Evolutionary conservation across 352 stramenopile species (phyloP).

Genomic region (Blastocystis sp.): DNA sequence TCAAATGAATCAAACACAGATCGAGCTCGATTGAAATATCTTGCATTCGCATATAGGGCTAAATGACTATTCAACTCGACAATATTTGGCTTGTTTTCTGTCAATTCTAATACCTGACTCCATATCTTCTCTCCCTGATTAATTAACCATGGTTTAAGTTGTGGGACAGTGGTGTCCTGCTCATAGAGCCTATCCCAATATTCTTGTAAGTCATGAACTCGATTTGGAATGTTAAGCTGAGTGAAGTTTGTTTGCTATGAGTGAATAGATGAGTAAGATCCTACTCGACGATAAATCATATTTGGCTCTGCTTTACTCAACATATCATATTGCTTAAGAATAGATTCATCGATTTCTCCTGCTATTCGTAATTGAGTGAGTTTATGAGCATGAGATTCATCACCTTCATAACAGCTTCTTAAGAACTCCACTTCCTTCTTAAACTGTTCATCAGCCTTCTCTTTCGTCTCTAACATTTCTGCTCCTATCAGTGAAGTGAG

Average conservation of each 20-base stretch:
- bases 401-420: neutral
- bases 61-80: slow-evolving; percentile 8
- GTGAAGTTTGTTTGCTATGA: neutral
- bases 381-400: neutral
- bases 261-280: neutral
- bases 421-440: neutral
- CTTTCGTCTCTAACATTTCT: neutral
- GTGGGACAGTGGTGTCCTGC: neutral
- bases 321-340: slow-evolving; percentile 13
- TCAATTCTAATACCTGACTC: neutral
- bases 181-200: slow-evolving; percentile 11
- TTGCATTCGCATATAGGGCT: neutral
- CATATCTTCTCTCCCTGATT: neutral
- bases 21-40: neutral
- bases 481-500: neutral
- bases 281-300: neutral
- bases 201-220: neutral
- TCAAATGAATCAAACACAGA: neutral
- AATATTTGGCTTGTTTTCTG: neutral
- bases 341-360: neutral
- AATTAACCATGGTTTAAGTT: neutral
- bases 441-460: neutral
- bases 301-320: slow-evolving; percentile 3
- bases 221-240: neutral
- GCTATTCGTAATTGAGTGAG: slow-evolving; percentile 3